phyloP scores from a whole-genome alignment of 2,329 filamentous ascomycete species.

The Penicillium hordei region DNA sequence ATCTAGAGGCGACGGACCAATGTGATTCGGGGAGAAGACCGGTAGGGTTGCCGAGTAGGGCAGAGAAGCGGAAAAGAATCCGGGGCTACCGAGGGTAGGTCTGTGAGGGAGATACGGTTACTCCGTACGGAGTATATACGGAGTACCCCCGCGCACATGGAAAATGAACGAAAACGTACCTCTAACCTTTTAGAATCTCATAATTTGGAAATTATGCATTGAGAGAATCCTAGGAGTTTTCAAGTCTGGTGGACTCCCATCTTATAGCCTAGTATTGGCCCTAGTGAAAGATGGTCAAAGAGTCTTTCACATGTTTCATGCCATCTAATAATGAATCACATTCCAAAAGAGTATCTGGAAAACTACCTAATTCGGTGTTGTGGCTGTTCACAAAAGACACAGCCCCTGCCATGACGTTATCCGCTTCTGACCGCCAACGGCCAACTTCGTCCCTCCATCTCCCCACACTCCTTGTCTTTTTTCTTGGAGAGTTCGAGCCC shows the following conservation, averaged over 20 bases:
- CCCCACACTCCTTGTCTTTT: constrained; percentile 6
- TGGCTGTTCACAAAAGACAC: constrained; percentile 8
- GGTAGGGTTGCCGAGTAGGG: constrained; percentile 11
- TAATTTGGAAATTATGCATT: not conserved
- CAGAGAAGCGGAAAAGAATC: constrained; percentile 25
- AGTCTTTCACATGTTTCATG: not conserved
- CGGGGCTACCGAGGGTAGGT: constrained; percentile 8
- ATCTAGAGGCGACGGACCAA: not conserved
- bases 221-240: not conserved
- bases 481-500: constrained; percentile 1
- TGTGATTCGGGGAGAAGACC: constrained; percentile 15
- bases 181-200: not conserved
- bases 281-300: not conserved
- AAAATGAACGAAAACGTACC: not conserved
- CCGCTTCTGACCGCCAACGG: constrained; percentile 24
- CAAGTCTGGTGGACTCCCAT: not conserved
- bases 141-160: not conserved
- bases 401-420: constrained; percentile 25
- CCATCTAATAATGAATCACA: not conserved
- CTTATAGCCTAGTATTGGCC: not conserved
- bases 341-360: not conserved
- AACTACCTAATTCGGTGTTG: not conserved
- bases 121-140: not conserved
- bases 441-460: constrained; percentile 7
- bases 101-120: not conserved